Conservation (phyloP, 257 asterid genomes). For the Solanum etuberosum region DNA sequence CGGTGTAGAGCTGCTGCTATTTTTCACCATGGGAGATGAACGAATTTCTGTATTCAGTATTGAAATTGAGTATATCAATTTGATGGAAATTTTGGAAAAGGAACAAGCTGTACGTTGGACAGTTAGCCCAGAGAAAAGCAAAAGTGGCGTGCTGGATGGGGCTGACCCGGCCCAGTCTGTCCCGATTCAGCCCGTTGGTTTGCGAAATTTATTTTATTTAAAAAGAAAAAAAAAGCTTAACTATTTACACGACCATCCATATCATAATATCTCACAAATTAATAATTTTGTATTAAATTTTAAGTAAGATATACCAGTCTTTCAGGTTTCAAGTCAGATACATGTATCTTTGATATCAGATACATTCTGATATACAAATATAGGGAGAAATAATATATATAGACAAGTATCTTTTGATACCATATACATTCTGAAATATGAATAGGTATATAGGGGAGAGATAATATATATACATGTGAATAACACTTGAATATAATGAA, state of each 20-base stretch:
- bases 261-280: not conserved
- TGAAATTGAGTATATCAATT: not conserved
- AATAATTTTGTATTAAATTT: too few relatives aligned
- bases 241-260: too few relatives aligned
- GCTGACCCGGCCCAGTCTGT: not conserved
- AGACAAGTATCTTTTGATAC: not conserved
- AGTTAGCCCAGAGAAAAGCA: not conserved
- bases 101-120: not conserved
- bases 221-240: too few relatives aligned
- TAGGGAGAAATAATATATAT: too few relatives aligned
- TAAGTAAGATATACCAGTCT: too few relatives aligned
- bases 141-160: not conserved
- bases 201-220: too few relatives aligned
- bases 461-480: not conserved
- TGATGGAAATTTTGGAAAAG: not conserved
- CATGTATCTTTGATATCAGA: too few relatives aligned
- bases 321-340: too few relatives aligned
- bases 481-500: too few relatives aligned
- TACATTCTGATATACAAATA: too few relatives aligned
- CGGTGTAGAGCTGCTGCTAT: constrained; percentile 29
- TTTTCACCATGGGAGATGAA: constrained; percentile 11
- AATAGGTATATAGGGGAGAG: rapidly evolving
- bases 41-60: not conserved
- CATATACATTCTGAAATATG: too few relatives aligned
- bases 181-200: rapidly evolving